A percentile compares a stretch with the other conserved stretches of the same genome.
These are phyloP conservation scores for Entomortierella lignicola DNA, from an alignment of 192 early-diverging fungal species.

Conservation along the genomic window DNA sequence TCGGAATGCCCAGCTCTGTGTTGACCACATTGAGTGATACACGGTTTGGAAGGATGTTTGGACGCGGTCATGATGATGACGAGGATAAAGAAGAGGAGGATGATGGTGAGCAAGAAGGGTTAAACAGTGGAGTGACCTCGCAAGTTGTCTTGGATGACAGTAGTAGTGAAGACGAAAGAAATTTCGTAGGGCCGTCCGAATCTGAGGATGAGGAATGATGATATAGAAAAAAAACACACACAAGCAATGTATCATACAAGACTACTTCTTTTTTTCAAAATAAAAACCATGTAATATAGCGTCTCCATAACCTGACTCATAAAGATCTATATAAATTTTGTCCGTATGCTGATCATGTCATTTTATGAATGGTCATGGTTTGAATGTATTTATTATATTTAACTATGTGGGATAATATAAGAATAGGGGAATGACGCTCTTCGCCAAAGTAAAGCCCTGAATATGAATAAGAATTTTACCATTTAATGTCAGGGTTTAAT, in stretches of 20 bases:
- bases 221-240: background rate
- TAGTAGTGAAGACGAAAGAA: conserved; percentile 7
- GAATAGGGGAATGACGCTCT: no score
- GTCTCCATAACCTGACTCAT: no score
- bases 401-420: no score
- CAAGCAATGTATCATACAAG: no score
- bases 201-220: conserved; percentile 3
- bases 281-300: background rate
- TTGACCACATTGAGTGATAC: conserved; percentile 1
- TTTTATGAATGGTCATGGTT: no score
- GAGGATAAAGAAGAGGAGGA: conserved; percentile 6
- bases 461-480: conserved; percentile 59
- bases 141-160: conserved; percentile 27
- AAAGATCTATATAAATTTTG: no score
- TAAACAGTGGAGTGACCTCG: background rate
- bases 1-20: background rate
- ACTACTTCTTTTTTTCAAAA: background rate
- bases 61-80: background rate
- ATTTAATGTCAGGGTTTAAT: conserved; percentile 82
- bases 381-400: background rate
- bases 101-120: background rate
- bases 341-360: no score
- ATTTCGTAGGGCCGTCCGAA: background rate
- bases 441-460: no score
- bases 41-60: conserved; percentile 8